These are phyloP conservation scores for Syncephalastrum sp. DNA, from an alignment of 371 early-diverging fungal genomes.

Conservation along the genomic window DNA sequence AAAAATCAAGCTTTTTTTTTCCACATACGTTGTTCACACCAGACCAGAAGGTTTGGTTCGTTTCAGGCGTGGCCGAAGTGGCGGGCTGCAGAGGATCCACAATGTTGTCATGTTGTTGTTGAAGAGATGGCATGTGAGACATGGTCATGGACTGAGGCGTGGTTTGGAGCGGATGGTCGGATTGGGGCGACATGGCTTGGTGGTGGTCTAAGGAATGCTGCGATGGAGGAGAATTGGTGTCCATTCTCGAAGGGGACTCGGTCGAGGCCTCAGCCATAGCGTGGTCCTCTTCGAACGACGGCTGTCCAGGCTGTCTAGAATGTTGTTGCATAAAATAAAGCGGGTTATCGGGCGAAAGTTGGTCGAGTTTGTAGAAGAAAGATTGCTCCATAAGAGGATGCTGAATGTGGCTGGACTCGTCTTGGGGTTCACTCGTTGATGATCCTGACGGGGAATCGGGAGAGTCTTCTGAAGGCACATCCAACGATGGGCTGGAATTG, in stretches of 20 bases:
- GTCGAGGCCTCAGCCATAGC: slow-evolving; percentile 16
- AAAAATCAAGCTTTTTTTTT: not conserved
- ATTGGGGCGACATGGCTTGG: slow-evolving; percentile 2
- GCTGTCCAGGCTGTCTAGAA: slow-evolving; percentile 23
- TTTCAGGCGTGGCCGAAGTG: slow-evolving; percentile 10
- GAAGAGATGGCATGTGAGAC: slow-evolving; percentile 3
- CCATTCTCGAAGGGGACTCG: not conserved
- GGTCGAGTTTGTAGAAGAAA: slow-evolving; percentile 40
- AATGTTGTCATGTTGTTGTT: slow-evolving; percentile 11
- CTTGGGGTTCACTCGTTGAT: slow-evolving; percentile 24
- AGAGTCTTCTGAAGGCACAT: slow-evolving; percentile 16
- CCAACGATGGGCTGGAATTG: slow-evolving; percentile 19
- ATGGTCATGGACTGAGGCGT: not conserved
- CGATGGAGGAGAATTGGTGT: not conserved
- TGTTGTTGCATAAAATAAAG: slow-evolving; percentile 35
- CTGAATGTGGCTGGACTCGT: slow-evolving; percentile 24
- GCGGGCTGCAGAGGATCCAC: slow-evolving; percentile 19
- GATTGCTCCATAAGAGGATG: slow-evolving; percentile 36
- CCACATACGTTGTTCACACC: slow-evolving; percentile 42
- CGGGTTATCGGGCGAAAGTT: slow-evolving; percentile 31
- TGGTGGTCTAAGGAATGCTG: not conserved
- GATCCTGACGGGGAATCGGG: slow-evolving; percentile 23
- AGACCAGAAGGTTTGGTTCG: slow-evolving; percentile 38
- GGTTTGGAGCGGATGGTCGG: slow-evolving; percentile 2
- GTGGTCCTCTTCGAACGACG: slow-evolving; percentile 16